These are phyloP conservation scores for Pezicula rhizophila DNA, from an alignment of 2,329 filamentous ascomycete species.

Conservation along the genomic window DNA sequence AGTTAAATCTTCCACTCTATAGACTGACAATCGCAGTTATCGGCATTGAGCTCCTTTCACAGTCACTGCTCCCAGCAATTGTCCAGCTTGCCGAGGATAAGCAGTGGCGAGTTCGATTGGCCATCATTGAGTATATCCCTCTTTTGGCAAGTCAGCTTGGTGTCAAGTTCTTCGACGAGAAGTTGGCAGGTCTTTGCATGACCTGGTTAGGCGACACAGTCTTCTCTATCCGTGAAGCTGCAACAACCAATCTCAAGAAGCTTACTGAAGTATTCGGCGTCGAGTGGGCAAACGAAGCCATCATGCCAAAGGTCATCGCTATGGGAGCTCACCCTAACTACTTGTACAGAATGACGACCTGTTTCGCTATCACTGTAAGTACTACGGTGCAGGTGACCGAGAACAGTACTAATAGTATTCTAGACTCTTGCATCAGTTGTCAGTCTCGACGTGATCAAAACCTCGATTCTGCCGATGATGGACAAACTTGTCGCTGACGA, in stretches of 20 bases:
- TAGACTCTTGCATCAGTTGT: conserved; percentile 92
- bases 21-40: conserved; percentile 58
- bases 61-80: conserved; percentile 93
- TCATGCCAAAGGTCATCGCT: conserved; percentile 96
- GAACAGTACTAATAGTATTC: conserved; percentile 21
- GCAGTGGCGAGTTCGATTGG: conserved; percentile 95
- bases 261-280: conserved; percentile 97
- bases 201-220: conserved; percentile 97
- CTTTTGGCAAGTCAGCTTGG: conserved; percentile 91
- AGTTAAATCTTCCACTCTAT: neutral
- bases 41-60: conserved; percentile 92
- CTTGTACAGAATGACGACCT: conserved; percentile 99
- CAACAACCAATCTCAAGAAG: conserved; percentile 96
- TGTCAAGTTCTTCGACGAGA: conserved; percentile 97
- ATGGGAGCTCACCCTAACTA: conserved; percentile 99
- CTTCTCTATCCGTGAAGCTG: conserved; percentile 96
- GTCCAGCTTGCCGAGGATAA: conserved; percentile 98
- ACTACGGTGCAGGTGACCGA: neutral
- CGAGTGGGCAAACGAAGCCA: conserved; percentile 93
- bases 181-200: conserved; percentile 93
- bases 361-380: conserved; percentile 94
- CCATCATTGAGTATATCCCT: conserved; percentile 99
- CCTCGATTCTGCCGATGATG: conserved; percentile 91
- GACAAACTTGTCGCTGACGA: conserved; percentile 90
- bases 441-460: conserved; percentile 85